Conservation (phyloP, 1,139 yeast genomes). For the Saccharomyces pastorianus region DNA sequence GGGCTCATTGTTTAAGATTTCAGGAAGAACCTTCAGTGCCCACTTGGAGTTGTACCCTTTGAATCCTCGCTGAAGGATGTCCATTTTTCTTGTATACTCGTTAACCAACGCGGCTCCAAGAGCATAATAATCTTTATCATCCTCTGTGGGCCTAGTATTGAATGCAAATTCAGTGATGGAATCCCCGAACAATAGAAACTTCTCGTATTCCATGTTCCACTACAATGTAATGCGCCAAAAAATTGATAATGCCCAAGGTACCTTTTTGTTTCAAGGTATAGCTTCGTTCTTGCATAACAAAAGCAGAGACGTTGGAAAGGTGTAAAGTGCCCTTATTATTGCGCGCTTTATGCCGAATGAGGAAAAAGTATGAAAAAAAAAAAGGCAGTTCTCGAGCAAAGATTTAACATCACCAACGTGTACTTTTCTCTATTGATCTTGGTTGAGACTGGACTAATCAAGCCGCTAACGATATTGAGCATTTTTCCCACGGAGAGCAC, state of each 20-base stretch:
- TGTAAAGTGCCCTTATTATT: background rate
- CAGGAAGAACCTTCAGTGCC: slow-evolving; percentile 41
- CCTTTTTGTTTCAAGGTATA: background rate
- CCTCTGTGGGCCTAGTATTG: slow-evolving; percentile 20
- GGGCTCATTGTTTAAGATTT: slow-evolving; percentile 39
- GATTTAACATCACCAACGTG: background rate
- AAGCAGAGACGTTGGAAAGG: background rate
- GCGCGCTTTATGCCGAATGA: background rate
- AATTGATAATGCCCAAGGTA: background rate
- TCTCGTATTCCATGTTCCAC: slow-evolving; percentile 32
- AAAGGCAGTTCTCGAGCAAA: background rate
- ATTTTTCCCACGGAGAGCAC: background rate
- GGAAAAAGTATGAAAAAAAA: background rate
- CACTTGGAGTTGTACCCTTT: slow-evolving; percentile 55
- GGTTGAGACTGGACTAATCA: background rate
- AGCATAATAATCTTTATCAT: slow-evolving; percentile 5
- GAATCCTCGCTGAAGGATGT: slow-evolving; percentile 52
- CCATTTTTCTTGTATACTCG: slow-evolving; percentile 45
- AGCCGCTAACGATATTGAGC: background rate
- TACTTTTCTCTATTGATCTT: background rate
- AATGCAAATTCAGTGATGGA: slow-evolving; percentile 54
- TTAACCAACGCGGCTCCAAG: slow-evolving; percentile 46
- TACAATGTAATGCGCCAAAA: background rate
- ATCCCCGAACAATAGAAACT: slow-evolving; percentile 59
- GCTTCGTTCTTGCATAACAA: background rate